These are phyloP conservation scores for Lichtheimia ramosa DNA, from an alignment of 371 early-diverging fungal genomes.

Conservation along the genomic window DNA sequence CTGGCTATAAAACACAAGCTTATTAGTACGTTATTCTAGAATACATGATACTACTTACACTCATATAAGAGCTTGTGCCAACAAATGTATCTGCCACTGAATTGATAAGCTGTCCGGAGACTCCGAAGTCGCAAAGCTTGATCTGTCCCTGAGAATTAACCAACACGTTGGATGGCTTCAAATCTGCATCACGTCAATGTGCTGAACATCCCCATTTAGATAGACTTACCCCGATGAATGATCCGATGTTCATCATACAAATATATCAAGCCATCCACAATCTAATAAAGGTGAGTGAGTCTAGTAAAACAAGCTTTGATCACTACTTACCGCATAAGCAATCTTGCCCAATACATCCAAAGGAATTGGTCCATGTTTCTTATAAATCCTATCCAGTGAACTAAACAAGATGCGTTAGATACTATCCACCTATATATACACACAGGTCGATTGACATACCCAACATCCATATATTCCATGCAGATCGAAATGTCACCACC, in stretches of 20 bases:
- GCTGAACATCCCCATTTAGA: not conserved
- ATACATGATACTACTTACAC: conserved; percentile 56
- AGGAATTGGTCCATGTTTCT: conserved; percentile 74
- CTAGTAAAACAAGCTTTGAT: no score
- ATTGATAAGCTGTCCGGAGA: conserved; percentile 80
- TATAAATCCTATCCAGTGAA: conserved; percentile 79
- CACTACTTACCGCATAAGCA: conserved; percentile 69
- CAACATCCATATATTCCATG: conserved; percentile 91
- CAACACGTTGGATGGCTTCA: conserved; percentile 84
- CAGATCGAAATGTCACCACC: conserved; percentile 85
- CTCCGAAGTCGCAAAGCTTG: conserved; percentile 92
- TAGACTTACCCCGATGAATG: conserved; percentile 75
- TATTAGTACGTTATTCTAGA: not conserved
- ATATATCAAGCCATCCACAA: conserved; percentile 79
- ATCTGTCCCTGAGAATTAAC: conserved; percentile 80
- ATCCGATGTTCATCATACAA: conserved; percentile 83
- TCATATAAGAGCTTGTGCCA: conserved; percentile 91
- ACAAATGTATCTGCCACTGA: conserved; percentile 89
- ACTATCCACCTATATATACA: no score
- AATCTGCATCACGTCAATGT: conserved; percentile 41
- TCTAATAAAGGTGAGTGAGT: no score
- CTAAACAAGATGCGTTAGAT: conserved; percentile 22
- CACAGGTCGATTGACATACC: no score
- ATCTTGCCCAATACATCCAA: conserved; percentile 78
- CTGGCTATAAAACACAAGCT: conserved; percentile 66